Conservation (phyloP, 2,329 filamentous ascomycete species). For the Rutstroemia sp. region DNA sequence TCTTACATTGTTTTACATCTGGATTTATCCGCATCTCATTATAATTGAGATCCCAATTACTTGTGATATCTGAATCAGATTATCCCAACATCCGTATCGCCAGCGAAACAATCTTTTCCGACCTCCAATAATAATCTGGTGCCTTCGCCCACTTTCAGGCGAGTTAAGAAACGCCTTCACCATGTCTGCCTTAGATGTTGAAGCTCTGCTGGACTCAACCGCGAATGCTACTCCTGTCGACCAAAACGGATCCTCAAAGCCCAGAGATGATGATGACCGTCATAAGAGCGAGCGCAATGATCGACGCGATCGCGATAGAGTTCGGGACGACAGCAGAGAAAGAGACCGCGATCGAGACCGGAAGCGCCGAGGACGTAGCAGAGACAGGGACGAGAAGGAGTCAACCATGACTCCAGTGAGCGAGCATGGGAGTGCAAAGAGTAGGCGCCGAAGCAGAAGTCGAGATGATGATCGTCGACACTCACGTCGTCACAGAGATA, state of each 20-base stretch:
- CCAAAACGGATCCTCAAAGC: constrained; percentile 31
- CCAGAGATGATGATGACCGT: constrained; percentile 51
- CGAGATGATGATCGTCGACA: constrained; percentile 68
- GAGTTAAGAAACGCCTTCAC: constrained; percentile 24
- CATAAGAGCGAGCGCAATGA: constrained; percentile 45
- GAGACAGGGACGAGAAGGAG: constrained; percentile 36
- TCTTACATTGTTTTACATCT: not conserved
- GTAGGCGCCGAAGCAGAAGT: constrained; percentile 72
- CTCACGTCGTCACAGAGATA: constrained; percentile 62
- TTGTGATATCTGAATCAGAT: not conserved
- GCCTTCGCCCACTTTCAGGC: not conserved
- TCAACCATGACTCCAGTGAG: constrained; percentile 61
- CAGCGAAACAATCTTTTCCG: not conserved
- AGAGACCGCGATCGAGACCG: constrained; percentile 50
- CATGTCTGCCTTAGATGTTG: constrained; percentile 73
- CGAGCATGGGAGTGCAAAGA: constrained; percentile 62
- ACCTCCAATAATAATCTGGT: not conserved
- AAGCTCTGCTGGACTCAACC: constrained; percentile 83
- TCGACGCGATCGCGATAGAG: constrained; percentile 48
- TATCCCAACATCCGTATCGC: not conserved
- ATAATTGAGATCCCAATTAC: not conserved
- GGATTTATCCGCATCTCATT: not conserved
- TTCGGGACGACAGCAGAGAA: constrained; percentile 46
- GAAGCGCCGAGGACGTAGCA: constrained; percentile 28
- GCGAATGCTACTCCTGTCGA: constrained; percentile 52